Evolutionary conservation across 2,329 filamentous ascomycete species (phyloP), one percentile per base, ranked within the genome.

Genomic region (Aspergillus sp.): DNA sequence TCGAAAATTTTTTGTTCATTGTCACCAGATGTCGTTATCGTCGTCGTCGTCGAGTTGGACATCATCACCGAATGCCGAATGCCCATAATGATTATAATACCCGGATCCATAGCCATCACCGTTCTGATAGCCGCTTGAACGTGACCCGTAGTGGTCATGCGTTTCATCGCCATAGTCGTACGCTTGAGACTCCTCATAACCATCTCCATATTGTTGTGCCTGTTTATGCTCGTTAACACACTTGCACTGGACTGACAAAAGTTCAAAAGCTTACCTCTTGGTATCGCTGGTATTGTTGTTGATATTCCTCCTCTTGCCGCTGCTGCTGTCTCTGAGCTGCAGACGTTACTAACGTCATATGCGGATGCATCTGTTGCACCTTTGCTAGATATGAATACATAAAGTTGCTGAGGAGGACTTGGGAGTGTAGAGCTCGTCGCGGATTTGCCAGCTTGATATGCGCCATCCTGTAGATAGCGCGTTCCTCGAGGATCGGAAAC

Each of bases 381-480:
- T 97, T 98, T 53, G 93, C 93, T 55, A 98, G 80, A 67, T 98
- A 98, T 49, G 90, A 93, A 73, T 98, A 98, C 93, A 98, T 98
- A 70, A 98, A 98, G 68, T 98, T 98, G 71, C 90, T 96, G 57
- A 98, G 80, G 50, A 98, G 76, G 19, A 98, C 93, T 68, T 98
- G 93, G 51, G 91, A 96, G 63, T 95, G 86, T 45, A 98, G 73
- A 37, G 91, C 87, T 48, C 93, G 85, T 41, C 91, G 84, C 33
- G 93, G 93, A 64, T 98, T 97, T n/a, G 93, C 93, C 52, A 98
- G 81, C 70, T 98, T 98, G 72, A 97, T 94, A 66, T 98, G 93
- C 15, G 93, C 93, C 88, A 98, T 95, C 52, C 93, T 83, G 70
- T 98, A 98, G 50, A 98, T 98, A 17, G 93, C 93, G 50, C 93